Base-by-base conservation (phyloP, 176 grass and related monocot species). In the Aegilops speltoides region DNA sequence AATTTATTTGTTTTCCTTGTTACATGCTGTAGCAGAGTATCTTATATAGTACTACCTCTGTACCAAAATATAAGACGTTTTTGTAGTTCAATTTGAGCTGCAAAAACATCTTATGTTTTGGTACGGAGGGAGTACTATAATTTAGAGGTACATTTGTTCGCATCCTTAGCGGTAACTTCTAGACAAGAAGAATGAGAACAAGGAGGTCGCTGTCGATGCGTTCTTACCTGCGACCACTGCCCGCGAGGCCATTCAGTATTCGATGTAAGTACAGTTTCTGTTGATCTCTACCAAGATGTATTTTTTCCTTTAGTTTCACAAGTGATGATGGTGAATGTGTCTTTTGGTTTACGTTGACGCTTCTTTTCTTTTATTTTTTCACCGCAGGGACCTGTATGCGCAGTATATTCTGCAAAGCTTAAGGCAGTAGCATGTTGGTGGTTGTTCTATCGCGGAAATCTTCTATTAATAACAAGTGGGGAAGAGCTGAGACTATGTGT, bases 111-210 rank as follows among this genome's bases (percentile, higher is more conserved):
- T 40, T 40, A 6, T 40, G 10, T 40, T 40, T 29, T 29, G 28
- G 28, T 2, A 29, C 28, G 28, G 28, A 29, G 28, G 28, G 28
- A 29, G 28, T 29, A 29, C 41, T 13, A 13, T 45, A 46, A 0
- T 54, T 66, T 69, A 56, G 23, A 87, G 17, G 45, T 36, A 29
- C n/a, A 83, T 69, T 46, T 72, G 3, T 46, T 64, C 7, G 3
- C 17, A 80, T 90, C 92, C 84, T 94, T 91, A 79, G 40, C 59
- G 2, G 28, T 61, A 74, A 74, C 11, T 48, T 82, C 13, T 24
- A 91, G 92, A 94, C 38, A 89, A 94, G 84, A 94, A 94, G 67
- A 91, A 94, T 26, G 89, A 94, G 65, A 94, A 94, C 78, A 94
- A 91, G 65, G 92, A 89, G 29, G 92, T 94, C 32, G 92, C 89